Conservation (phyloP, 2,329 filamentous ascomycete species). For the Chaetomium strumarium region DNA sequence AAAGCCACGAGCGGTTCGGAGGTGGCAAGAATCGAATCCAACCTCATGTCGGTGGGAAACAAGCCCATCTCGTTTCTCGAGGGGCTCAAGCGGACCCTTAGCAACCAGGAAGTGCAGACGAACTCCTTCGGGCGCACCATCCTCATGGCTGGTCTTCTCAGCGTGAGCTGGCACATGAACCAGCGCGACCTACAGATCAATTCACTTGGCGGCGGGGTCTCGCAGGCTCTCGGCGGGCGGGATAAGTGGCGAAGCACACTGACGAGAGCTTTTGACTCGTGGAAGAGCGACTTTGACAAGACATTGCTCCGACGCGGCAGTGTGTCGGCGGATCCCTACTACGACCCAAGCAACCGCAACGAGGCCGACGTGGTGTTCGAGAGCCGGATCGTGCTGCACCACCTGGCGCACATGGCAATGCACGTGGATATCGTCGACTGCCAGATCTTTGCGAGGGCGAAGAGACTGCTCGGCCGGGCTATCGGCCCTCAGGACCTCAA, state of each 20-base stretch:
- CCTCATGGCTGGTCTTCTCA: slow-evolving; percentile 87
- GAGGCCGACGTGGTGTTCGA: slow-evolving; percentile 67
- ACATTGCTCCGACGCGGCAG: slow-evolving; percentile 57
- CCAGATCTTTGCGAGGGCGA: slow-evolving; percentile 89
- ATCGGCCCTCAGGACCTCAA: slow-evolving; percentile 78
- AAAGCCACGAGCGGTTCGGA: slow-evolving; percentile 82
- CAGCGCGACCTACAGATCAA: slow-evolving; percentile 90
- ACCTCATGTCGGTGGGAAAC: slow-evolving; percentile 71
- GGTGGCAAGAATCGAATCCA: slow-evolving; percentile 76
- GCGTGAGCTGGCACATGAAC: slow-evolving; percentile 96
- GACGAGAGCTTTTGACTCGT: slow-evolving; percentile 84
- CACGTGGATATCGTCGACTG: slow-evolving; percentile 97
- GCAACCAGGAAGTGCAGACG: slow-evolving; percentile 77
- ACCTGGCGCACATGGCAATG: slow-evolving; percentile 95
- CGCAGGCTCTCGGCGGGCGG: slow-evolving; percentile 72
- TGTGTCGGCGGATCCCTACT: slow-evolving; percentile 47
- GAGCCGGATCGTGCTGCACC: slow-evolving; percentile 81
- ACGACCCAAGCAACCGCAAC: slow-evolving; percentile 55
- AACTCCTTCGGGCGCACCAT: slow-evolving; percentile 92
- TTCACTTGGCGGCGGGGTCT: slow-evolving; percentile 67
- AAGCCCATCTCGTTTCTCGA: slow-evolving; percentile 86
- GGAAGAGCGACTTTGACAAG: slow-evolving; percentile 88
- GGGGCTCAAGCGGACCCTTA: slow-evolving; percentile 81
- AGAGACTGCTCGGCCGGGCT: slow-evolving; percentile 74
- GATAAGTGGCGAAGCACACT: slow-evolving; percentile 88